Evolutionary conservation across 1,284 basidiomycete genomes (phyloP), one percentile per base, ranked within the genome.

Genomic region (Violaceomyces palustris): DNA sequence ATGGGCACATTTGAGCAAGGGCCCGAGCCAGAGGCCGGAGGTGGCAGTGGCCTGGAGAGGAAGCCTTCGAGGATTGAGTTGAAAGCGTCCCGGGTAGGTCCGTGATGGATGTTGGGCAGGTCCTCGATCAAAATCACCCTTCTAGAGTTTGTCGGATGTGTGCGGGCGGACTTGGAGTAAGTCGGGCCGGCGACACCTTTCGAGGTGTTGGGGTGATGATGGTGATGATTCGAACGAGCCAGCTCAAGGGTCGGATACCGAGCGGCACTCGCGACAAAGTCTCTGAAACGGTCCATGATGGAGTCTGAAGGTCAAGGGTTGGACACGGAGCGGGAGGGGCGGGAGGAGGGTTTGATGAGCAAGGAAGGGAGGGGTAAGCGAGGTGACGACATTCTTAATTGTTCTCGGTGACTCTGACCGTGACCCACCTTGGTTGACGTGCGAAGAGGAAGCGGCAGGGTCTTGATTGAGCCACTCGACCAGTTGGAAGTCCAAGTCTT

Each of bases 61-160:
- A 51, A 53, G 22, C 47, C 42, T 11, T 62, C 59, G 0, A 98
- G 74, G 0, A 84, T 79, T 0, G 79, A 76, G 57, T 94, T 89
- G 66, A 97, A 92, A 1, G 82, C 79, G 3, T 78, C 74, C 52
- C 85, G 84, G 0, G 87, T 92, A 3, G 79, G 76, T 6, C 37
- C 33, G 45, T 75, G 73, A 1, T 79, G 74, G 31, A 97, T 79
- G 67, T 97, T 96, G 0, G 93, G 93, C 3, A 97, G 79, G 50
- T 96, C 88, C 72, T 96, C 91, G 7, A 98, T 78, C 6, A 98
- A 81, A 38, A 98, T 81, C 4, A 93, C 35, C 12, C 61, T 65
- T 11, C 66, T 61, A 15, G 22, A 6, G 17, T n/a, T 15, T n/a
- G 11, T 45, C 38, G 27, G 48, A 40, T 3, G 33, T 43, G 23